phyloP scores from a whole-genome alignment of 768 basidiomycete genomes.

The Trametes meyenii region DNA sequence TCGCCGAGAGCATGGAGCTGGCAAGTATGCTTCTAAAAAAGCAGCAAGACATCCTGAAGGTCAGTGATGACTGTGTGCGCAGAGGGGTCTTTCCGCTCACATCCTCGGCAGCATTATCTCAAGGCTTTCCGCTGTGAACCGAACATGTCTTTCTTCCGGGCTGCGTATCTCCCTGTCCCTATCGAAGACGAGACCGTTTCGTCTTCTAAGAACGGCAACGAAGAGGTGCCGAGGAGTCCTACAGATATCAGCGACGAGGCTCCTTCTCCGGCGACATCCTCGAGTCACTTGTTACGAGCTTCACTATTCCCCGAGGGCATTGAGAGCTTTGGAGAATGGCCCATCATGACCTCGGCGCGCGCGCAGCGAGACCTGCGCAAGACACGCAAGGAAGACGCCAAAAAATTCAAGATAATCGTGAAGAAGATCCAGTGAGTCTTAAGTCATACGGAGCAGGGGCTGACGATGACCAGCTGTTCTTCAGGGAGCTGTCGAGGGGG shows the following conservation, averaged over 20 bases:
- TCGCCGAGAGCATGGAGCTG: conserved; percentile 24
- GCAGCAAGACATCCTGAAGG: conserved; percentile 35
- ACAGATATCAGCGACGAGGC: conserved; percentile 29
- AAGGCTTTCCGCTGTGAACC: background rate
- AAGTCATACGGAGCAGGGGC: background rate
- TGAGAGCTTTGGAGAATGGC: conserved; percentile 64
- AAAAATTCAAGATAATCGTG: conserved; percentile 52
- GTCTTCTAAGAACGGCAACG: background rate
- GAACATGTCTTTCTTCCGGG: conserved; percentile 6
- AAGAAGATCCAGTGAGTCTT: conserved; percentile 65
- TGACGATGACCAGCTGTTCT: background rate
- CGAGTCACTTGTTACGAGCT: conserved; percentile 43
- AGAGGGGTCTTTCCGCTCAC: background rate
- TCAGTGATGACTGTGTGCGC: conserved; percentile 20
- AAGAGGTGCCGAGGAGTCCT: conserved; percentile 33
- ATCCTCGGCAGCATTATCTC: conserved; percentile 6
- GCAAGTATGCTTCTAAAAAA: conserved; percentile 23
- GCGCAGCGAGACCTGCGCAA: conserved; percentile 55
- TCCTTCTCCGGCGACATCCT: conserved; percentile 40
- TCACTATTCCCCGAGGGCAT: conserved; percentile 59
- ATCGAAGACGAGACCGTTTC: background rate
- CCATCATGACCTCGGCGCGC: conserved; percentile 54
- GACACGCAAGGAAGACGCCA: conserved; percentile 44
- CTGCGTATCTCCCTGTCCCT: conserved; percentile 8
- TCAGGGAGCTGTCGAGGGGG: conserved; percentile 68